Conservation (phyloP, 768 basidiomycete genomes). For the Mycena crocata region DNA sequence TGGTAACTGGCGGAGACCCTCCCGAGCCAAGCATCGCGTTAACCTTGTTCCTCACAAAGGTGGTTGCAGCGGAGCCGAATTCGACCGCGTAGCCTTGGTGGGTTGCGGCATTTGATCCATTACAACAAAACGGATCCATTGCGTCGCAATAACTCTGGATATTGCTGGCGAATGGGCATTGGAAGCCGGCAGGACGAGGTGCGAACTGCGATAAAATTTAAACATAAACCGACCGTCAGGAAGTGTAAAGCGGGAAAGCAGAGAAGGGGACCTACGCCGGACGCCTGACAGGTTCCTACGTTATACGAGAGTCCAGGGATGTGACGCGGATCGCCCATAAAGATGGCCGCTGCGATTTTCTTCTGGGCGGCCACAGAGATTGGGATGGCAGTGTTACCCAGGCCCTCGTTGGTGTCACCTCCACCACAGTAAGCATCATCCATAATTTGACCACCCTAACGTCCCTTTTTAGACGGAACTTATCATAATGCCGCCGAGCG, state of each 20-base stretch:
- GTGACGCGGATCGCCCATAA: conserved; percentile 49
- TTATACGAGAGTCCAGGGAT: conserved; percentile 47
- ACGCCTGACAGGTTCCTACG: conserved; percentile 46
- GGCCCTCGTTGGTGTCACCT: conserved; percentile 46
- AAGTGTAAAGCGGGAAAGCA: not conserved
- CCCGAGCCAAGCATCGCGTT: conserved; percentile 38
- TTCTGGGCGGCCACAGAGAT: conserved; percentile 41
- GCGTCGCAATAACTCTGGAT: conserved; percentile 50
- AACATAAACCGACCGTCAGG: not conserved
- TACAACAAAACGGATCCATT: conserved; percentile 49
- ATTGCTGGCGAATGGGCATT: conserved; percentile 43
- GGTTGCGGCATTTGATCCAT: conserved; percentile 42
- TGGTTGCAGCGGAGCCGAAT: conserved; percentile 44
- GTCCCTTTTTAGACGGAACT: too few relatives aligned
- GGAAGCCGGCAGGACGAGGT: conserved; percentile 47
- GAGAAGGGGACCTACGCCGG: conserved; percentile 43
- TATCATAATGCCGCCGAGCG: too few relatives aligned
- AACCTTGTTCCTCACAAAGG: conserved; percentile 45
- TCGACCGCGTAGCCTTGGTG: conserved; percentile 48
- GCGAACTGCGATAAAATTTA: conserved; percentile 39
- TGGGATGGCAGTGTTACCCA: conserved; percentile 44
- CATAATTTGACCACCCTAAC: conserved; percentile 50
- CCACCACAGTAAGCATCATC: conserved; percentile 49
- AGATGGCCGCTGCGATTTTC: conserved; percentile 49
- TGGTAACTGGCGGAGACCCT: conserved; percentile 31